These are phyloP conservation scores for Albifimbria verrucaria DNA, from an alignment of 2,329 filamentous ascomycete genomes.

Conservation along the genomic window DNA sequence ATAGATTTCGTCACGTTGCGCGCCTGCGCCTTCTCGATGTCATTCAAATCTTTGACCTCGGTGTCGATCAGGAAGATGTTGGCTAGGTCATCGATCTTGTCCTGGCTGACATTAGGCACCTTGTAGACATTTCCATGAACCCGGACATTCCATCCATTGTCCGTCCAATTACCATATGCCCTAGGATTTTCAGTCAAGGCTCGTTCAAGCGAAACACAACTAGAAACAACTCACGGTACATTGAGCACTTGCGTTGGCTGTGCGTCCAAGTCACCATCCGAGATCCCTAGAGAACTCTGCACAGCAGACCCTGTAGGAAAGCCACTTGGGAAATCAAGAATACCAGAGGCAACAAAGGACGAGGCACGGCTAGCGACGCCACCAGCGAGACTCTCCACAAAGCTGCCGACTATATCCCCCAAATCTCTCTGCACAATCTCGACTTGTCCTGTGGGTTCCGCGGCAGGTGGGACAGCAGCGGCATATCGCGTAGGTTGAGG, in stretches of 20 bases:
- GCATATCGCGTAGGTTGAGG: slow-evolving; percentile 12
- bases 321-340: slow-evolving; percentile 65
- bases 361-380: slow-evolving; percentile 53
- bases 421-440: slow-evolving; percentile 28
- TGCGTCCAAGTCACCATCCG: slow-evolving; percentile 55
- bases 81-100: slow-evolving; percentile 65
- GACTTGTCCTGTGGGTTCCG: slow-evolving; percentile 19
- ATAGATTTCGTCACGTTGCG: slow-evolving; percentile 71
- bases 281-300: slow-evolving; percentile 57
- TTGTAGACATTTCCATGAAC: slow-evolving; percentile 83
- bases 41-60: slow-evolving; percentile 55
- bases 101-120: slow-evolving; percentile 63
- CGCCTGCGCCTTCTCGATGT: slow-evolving; percentile 61
- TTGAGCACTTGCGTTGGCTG: slow-evolving; percentile 69
- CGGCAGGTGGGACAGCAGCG: slow-evolving; percentile 11
- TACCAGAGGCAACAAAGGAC: slow-evolving; percentile 58
- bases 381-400: slow-evolving; percentile 47
- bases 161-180: slow-evolving; percentile 74
- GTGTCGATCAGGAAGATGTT: slow-evolving; percentile 68
- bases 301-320: slow-evolving; percentile 62
- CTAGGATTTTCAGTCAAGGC: slow-evolving; percentile 19
- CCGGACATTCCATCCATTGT: slow-evolving; percentile 71
- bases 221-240: slow-evolving; percentile 45
- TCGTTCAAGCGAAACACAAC: neutral
- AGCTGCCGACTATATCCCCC: slow-evolving; percentile 42